These are phyloP conservation scores for Beauveria sp. DNA, from an alignment of 2,329 filamentous ascomycete species.

Conservation along the genomic window DNA sequence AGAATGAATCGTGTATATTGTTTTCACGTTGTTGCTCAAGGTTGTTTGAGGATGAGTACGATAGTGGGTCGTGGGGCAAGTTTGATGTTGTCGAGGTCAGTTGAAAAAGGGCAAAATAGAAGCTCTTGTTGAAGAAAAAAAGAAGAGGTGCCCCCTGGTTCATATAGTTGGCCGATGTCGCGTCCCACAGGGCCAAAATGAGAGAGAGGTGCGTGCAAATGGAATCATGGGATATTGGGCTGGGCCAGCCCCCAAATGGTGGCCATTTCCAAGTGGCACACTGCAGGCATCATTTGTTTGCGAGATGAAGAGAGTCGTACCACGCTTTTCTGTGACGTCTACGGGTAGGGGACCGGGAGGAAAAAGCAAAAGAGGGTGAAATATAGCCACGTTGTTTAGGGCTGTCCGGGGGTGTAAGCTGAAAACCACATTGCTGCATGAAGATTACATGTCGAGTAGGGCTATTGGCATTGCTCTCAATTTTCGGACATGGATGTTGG, in stretches of 20 bases:
- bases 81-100: no score
- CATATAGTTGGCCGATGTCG: constrained; percentile 3
- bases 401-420: not conserved
- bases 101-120: no score
- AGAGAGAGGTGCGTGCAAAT: constrained; percentile 2
- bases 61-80: no score
- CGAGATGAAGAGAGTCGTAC: no score
- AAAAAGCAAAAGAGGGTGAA: not conserved
- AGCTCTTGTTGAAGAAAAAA: no score
- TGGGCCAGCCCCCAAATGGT: not conserved
- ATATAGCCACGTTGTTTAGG: not conserved
- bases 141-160: not conserved
- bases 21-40: no score
- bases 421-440: not conserved
- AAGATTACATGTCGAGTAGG: not conserved
- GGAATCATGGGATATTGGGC: not conserved
- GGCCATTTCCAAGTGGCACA: not conserved
- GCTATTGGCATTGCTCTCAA: not conserved
- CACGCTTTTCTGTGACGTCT: no score
- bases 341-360: no score
- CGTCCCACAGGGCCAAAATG: not conserved
- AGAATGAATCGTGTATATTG: not conserved
- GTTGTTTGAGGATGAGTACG: no score
- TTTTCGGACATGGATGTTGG: not conserved
- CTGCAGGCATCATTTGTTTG: no score